Conservation (phyloP, 768 basidiomycete genomes). For the Mycena capillaripes region DNA sequence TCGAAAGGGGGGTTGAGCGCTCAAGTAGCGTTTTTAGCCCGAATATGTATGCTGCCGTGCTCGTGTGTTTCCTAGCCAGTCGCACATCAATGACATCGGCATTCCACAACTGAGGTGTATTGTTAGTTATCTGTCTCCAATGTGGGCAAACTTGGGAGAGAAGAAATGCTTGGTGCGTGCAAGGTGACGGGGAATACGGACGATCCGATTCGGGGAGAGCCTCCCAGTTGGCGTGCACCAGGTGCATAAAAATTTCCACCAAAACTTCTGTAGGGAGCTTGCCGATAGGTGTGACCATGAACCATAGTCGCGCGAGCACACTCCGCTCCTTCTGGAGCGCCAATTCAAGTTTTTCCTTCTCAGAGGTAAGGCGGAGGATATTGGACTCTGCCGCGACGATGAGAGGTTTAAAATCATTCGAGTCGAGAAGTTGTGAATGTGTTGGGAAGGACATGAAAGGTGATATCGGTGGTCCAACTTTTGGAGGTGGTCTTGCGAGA, state of each 20-base stretch:
- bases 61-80: not conserved
- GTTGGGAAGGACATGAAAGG: too few relatives aligned
- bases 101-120: conserved; percentile 2
- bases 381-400: conserved; percentile 3
- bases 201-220: not conserved
- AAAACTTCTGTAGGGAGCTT: not conserved
- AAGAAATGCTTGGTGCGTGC: not conserved
- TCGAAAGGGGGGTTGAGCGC: conserved; percentile 2
- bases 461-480: too few relatives aligned
- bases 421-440: not conserved
- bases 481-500: too few relatives aligned
- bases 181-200: not conserved
- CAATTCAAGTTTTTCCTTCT: not conserved
- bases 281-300: not conserved
- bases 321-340: conserved; percentile 4
- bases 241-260: conserved; percentile 6
- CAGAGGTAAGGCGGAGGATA: not conserved
- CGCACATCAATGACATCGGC: not conserved
- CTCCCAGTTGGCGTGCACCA: not conserved
- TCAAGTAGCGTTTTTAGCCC: not conserved
- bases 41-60: not conserved
- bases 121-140: conserved; percentile 4
- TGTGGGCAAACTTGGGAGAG: conserved; percentile 10
- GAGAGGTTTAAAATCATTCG: not conserved
- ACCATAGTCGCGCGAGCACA: not conserved